Evolutionary conservation across 306 rosid genomes (phyloP), one percentile per base, ranked within the genome.

Genomic region (Cucumis hystrix): DNA sequence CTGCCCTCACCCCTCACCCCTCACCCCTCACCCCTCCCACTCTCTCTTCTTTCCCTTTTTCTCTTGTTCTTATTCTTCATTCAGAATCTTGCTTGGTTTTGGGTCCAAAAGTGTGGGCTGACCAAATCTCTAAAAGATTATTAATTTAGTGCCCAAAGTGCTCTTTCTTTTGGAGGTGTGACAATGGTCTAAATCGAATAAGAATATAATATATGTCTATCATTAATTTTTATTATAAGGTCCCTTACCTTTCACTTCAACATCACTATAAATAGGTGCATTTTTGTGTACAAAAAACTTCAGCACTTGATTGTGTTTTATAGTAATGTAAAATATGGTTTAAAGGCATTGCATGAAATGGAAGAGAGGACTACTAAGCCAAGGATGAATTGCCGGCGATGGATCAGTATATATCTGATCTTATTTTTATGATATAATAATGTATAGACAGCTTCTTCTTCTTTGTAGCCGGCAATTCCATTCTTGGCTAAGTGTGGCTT

Each of bases 331-430:
- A 8, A 20, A 59, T 21, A 40, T 67, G 5, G 15, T 72, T 72
- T 14, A 5, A 28, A 51, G 77, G 61, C 77, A 72, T 72, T 72
- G 62, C 77, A 72, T 72, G 77, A 30, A 72, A 10, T 15, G 77
- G 17, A 72, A 72, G 61, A 72, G 77, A 72, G 77, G 43, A 49
- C 6, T 72, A 35, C 77, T 72, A 72, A 72, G 77, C 77, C 77
- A 72, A 72, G 77, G 77, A 72, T 72, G 77, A 72, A 72, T 72
- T 72, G 77, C 77, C 77, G 77, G 77, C 61, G 2, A 4, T 56
- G 0, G n/a, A 52, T 28, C 30, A 28, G 3, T 28, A 14, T 47
- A 47, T 12, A 47, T 52, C 5, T 52, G 20, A 52, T 52, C 6
- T 52, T 52, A 4, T 0, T 52, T 51, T 47, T 47, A 47, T 47